Base-by-base conservation (phyloP, 2,329 filamentous ascomycete species). In the Arachnomyces sp. region DNA sequence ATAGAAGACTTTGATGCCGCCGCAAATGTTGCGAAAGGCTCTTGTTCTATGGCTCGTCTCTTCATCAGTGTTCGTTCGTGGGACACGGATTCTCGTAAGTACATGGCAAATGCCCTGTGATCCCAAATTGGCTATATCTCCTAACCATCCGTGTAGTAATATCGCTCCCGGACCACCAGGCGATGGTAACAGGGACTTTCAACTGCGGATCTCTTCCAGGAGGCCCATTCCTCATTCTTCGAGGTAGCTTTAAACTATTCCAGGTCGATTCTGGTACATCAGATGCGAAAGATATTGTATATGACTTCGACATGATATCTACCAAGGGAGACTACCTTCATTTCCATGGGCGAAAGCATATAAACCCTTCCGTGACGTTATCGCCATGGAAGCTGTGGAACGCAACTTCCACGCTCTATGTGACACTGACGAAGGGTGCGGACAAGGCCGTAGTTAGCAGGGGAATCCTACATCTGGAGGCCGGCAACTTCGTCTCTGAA, bases 331-430 rank as follows among this genome's bases (percentile, higher is more conserved):
- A 66, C 33, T 63, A 60, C 35, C 68, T 78, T 34, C 72, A 74
- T 43, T 77, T 83, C 52, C 68, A 78, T 44, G 79, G 77, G 0
- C 77, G 73, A 59, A 82, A 82, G 56, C 65, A 76, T 2, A 69
- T 82, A 31, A 73, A 81, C 55, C 72, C 77, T 3, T 74, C 73
- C 0, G 73, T 77, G 0, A 74, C 77, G 2, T 63, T 81, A 28
- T 70, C 71, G 2, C 70, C 73, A 1, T 49, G 64, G 31, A 66
- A 72, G 45, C 76, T 82, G 43, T 82, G 77, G 79, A 65, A 64
- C 36, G 73, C 77, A 2, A 79, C 77, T 1, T 78, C 71, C 14
- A 81, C 76, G 0, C 65, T 82, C 20, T 25, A 25, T 25, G 20
- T 25, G 9, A 25, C 20, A 25, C 5, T 25, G 5, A 25, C 82